phyloP scores from a whole-genome alignment of 164 flowering plant genomes.

The Aristolochia californica region DNA sequence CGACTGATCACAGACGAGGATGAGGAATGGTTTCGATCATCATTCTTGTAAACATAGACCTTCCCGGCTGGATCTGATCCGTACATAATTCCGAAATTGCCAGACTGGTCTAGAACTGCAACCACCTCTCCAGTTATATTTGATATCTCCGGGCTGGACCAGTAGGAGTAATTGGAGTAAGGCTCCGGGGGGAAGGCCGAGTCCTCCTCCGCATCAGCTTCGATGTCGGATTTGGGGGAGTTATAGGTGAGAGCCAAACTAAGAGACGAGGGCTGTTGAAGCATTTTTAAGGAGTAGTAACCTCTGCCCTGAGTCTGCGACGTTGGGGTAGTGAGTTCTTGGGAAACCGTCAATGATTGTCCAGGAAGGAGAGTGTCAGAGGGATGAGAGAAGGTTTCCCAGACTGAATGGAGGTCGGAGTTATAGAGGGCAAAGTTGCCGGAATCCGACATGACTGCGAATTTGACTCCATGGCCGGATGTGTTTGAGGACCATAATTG shows the following conservation, averaged over 20 bases:
- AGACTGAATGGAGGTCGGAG: slow-evolving; percentile 15
- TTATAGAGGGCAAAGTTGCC: slow-evolving; percentile 65
- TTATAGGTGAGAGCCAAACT: slow-evolving; percentile 66
- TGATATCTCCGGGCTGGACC: slow-evolving; percentile 51
- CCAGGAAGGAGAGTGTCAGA: slow-evolving; percentile 82
- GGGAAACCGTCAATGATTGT: slow-evolving; percentile 50
- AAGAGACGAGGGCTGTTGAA: slow-evolving; percentile 68
- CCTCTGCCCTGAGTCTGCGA: slow-evolving; percentile 32
- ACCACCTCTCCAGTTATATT: slow-evolving; percentile 73
- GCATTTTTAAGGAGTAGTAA: slow-evolving; percentile 71
- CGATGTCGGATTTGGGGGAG: slow-evolving; percentile 25
- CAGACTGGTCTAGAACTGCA: slow-evolving; percentile 51
- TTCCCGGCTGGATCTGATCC: slow-evolving; percentile 56
- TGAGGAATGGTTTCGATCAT: slow-evolving; percentile 27
- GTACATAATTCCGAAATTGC: slow-evolving; percentile 72
- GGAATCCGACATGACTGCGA: slow-evolving; percentile 51
- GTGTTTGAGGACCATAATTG: slow-evolving; percentile 71
- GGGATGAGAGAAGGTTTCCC: slow-evolving; percentile 82
- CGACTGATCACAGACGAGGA: slow-evolving; percentile 35
- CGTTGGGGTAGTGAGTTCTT: slow-evolving; percentile 41
- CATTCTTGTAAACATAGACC: slow-evolving; percentile 73
- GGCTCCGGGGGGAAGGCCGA: slow-evolving; percentile 13
- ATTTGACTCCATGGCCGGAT: slow-evolving; percentile 31
- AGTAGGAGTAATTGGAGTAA: slow-evolving; percentile 57
- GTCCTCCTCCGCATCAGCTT: background rate